phyloP scores from a whole-genome alignment of 352 stramenopile genomes.

The Phytophthora pinifolia region DNA sequence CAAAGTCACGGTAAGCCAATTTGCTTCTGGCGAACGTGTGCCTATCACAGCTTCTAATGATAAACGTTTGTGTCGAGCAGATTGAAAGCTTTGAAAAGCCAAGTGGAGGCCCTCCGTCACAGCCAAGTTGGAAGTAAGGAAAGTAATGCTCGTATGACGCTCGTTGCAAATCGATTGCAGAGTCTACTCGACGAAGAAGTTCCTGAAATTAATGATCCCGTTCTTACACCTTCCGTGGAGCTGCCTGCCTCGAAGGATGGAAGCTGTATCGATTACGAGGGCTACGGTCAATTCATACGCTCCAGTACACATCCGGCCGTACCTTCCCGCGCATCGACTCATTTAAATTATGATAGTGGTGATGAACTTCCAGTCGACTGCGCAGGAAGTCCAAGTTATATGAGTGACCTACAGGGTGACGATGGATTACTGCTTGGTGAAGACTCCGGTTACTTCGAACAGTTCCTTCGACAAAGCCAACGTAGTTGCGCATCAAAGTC shows the following conservation, averaged over 20 bases:
- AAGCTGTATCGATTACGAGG: conserved; percentile 14
- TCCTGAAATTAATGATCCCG: not conserved
- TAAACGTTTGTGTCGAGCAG: not conserved
- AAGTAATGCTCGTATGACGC: conserved; percentile 6
- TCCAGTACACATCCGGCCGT: not conserved
- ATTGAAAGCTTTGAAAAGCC: conserved; percentile 13
- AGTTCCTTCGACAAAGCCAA: conserved; percentile 20
- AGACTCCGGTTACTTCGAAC: conserved; percentile 17
- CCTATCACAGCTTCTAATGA: too few species aligned
- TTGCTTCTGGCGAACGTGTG: not conserved
- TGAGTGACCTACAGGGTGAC: conserved; percentile 1
- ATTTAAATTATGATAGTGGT: conserved; percentile 16
- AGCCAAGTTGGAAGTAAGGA: conserved; percentile 12
- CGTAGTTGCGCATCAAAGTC: not conserved
- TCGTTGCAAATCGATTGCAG: conserved; percentile 12
- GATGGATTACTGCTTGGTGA: conserved; percentile 15
- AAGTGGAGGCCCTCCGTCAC: conserved; percentile 17
- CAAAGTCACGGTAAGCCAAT: conserved; percentile 12
- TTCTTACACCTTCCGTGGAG: not conserved
- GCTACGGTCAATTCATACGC: conserved; percentile 12
- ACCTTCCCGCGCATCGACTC: conserved; percentile 4
- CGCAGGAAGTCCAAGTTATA: conserved; percentile 3
- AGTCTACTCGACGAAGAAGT: conserved; percentile 13
- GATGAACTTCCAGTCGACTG: conserved; percentile 24
- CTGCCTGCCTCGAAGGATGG: not conserved